Percentiles rank a stretch among this genome's conserved stretches.
These are phyloP conservation scores for Xylaria digitata DNA, from an alignment of 2,329 filamentous ascomycete species.

Conservation along the genomic window DNA sequence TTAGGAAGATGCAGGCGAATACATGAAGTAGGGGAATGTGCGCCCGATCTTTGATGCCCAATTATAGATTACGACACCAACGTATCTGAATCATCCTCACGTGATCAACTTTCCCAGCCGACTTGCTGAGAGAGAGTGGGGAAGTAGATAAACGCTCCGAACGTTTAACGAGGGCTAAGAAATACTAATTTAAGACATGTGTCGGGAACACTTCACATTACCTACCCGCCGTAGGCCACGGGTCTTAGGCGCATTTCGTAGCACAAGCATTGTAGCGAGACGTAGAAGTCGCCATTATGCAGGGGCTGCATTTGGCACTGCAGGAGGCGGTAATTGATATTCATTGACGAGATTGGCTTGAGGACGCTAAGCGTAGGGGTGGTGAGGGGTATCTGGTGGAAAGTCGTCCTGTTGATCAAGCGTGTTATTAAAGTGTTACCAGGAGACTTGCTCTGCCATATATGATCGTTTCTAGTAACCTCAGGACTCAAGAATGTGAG, in stretches of 20 bases:
- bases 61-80: background rate
- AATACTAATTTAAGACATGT: constrained; percentile 1
- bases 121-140: background rate
- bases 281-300: constrained; percentile 13
- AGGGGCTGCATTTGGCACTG: constrained; percentile 22
- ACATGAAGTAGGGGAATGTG: background rate
- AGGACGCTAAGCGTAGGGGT: no score
- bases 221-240: background rate
- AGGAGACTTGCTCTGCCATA: background rate
- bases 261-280: constrained; percentile 14
- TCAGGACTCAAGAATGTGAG: no score
- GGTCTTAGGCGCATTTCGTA: constrained; percentile 1
- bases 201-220: background rate
- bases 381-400: no score
- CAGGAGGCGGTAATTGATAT: constrained; percentile 2
- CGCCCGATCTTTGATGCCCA: background rate
- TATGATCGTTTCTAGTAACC: background rate
- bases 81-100: background rate
- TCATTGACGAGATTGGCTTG: background rate
- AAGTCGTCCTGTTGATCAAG: no score
- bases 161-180: background rate
- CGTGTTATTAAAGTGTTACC: background rate
- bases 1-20: background rate
- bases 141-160: background rate
- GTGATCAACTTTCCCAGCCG: constrained; percentile 10